Base-by-base conservation (phyloP, 163 green algal species). In the Scenedesmus sp. region DNA sequence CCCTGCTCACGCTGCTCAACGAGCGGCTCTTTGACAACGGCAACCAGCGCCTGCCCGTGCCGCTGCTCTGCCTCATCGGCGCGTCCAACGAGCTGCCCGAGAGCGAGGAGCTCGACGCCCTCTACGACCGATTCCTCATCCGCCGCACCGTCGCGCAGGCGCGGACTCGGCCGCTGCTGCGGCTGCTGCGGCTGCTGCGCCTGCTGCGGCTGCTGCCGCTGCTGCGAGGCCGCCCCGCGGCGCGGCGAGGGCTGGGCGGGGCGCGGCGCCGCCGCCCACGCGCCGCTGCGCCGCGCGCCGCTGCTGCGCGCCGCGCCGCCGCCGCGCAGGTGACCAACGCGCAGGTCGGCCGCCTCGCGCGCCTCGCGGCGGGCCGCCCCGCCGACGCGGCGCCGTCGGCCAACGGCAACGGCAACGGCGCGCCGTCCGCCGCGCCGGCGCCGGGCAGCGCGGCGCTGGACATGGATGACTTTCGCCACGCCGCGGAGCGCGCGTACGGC, bases 41-140 rank as follows among this genome's bases (percentile, higher is more conserved):
- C 53, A 89, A 84, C 78, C 70, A 88, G 81, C 78, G 85, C 18
- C 51, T 60, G 60, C 84, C 81, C 18, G 81, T 84, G 34, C 81
- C 91, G 36, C 65, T 92, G 74, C 74, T 81, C 48, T 75, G 62
- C 62, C 71, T 93, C 79, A 91, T 98, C 34, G 95, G 91, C n/a
- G 95, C 95, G 15, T 96, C 89, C 39, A 99, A 99, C 81, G 95
- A 99, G 89, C 89, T 99, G 79, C 95, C 95, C 14, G 95, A 99
- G 87, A 93, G 82, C 39, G 95, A 99, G 86, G 95, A 98, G 88
- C 86, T 99, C 70, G 93, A 98, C 65, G 95, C 95, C 4, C 84
- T 99, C 47, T 99, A 97, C 77, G 95, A 99, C 70, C 90, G 95
- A 60, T 99, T 99, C 85, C 90, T 99, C 2, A 77, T 99, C 62